Percentiles rank a stretch among this genome's conserved stretches.
Conservation (phyloP, 306 rosid genomes). For the Acacia melanoxylon region DNA sequence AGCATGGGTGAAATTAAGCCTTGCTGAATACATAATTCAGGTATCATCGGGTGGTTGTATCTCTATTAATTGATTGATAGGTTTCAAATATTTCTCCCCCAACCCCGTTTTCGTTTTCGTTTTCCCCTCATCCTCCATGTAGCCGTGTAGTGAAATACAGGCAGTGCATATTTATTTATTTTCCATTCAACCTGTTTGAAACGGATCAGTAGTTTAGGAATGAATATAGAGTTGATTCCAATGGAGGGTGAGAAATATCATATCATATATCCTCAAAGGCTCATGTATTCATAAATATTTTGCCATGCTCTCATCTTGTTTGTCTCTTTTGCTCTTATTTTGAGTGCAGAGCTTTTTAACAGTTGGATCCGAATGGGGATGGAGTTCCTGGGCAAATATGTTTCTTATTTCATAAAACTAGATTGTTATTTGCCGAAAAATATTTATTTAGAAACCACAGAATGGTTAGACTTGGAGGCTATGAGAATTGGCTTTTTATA, state of each 20-base stretch:
- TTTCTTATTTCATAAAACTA: not conserved
- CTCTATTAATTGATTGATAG: constrained; percentile 48
- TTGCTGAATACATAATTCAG: constrained; percentile 55
- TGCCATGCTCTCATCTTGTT: not conserved
- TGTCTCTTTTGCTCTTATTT: not conserved
- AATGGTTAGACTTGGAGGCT: not conserved
- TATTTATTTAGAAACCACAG: not conserved
- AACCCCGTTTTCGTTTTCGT: not conserved
- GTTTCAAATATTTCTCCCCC: constrained; percentile 38
- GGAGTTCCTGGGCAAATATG: not conserved
- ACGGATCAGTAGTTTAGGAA: constrained; percentile 27
- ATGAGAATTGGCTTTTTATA: not conserved
- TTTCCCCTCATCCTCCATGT: not conserved
- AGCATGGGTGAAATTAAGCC: constrained; percentile 99
- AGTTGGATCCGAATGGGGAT: not conserved
- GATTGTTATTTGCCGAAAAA: not conserved
- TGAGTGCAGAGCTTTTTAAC: not conserved
- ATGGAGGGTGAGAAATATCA: not conserved
- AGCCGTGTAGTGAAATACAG: constrained; percentile 35
- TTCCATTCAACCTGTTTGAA: constrained; percentile 31
- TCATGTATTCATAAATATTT: not conserved
- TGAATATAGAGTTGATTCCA: not conserved
- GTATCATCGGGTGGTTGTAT: constrained; percentile 42
- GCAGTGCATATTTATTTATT: constrained; percentile 40
- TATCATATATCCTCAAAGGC: not conserved